Conservation (phyloP, 2,329 filamentous ascomycete species). For the Hypocrella siamensis region DNA sequence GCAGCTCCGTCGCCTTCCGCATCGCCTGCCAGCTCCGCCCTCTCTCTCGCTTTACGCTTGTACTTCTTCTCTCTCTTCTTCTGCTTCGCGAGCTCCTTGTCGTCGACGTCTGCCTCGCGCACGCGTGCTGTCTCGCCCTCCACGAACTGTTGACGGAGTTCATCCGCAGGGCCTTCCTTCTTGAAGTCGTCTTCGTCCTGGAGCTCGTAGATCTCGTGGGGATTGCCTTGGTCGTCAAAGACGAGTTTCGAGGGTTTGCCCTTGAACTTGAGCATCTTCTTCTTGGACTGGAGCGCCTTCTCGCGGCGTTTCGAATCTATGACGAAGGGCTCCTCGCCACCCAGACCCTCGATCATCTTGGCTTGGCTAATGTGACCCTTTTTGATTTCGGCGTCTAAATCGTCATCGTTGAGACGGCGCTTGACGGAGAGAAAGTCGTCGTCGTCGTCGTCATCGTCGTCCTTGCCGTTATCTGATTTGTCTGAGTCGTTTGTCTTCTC, state of each 20-base stretch:
- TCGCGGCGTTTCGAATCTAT: constrained; percentile 92
- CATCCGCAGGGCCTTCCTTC: constrained; percentile 57
- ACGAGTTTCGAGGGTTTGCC: constrained; percentile 72
- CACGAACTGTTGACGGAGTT: constrained; percentile 64
- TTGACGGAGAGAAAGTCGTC: constrained; percentile 82
- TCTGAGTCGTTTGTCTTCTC: constrained; percentile 45
- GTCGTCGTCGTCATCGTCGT: constrained; percentile 1
- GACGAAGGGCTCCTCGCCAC: constrained; percentile 57
- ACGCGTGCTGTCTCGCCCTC: constrained; percentile 59
- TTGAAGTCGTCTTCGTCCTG: constrained; percentile 72
- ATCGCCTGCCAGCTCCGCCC: constrained; percentile 21
- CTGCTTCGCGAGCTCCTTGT: constrained; percentile 67
- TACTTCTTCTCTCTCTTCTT: constrained; percentile 64
- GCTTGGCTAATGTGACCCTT: constrained; percentile 24
- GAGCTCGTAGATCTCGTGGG: constrained; percentile 77
- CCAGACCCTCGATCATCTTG: constrained; percentile 51
- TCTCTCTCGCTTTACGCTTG: constrained; percentile 52
- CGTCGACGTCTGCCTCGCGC: constrained; percentile 58
- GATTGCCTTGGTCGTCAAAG: constrained; percentile 81
- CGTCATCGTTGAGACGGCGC: constrained; percentile 61
- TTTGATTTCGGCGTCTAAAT: constrained; percentile 35
- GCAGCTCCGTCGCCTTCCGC: constrained; percentile 1
- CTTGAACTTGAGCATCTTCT: constrained; percentile 82
- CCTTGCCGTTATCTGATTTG: too few relatives aligned
- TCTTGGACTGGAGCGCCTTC: constrained; percentile 90